These are phyloP conservation scores for Paecilomyces niveus DNA, from an alignment of 2,329 filamentous ascomycete genomes.

Conservation along the genomic window DNA sequence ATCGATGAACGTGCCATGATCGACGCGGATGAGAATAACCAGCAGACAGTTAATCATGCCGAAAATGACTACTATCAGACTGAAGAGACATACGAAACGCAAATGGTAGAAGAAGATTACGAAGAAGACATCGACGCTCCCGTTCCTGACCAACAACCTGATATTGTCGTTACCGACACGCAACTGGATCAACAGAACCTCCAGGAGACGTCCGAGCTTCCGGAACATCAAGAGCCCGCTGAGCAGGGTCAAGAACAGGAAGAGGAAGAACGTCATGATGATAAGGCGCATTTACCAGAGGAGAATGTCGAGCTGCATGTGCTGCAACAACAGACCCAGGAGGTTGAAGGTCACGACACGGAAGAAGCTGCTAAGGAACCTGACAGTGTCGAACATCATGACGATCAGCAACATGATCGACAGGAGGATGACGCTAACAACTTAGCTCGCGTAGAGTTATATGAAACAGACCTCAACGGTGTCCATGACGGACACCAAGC, in stretches of 20 bases:
- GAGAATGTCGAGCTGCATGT: not conserved
- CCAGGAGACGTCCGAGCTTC: not conserved
- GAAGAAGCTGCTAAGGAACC: not conserved
- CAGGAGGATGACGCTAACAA: conserved; percentile 14
- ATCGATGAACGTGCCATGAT: conserved; percentile 32
- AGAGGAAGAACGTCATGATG: not conserved
- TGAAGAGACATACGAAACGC: conserved; percentile 28
- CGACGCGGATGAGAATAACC: conserved; percentile 25
- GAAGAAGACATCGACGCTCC: conserved; percentile 27
- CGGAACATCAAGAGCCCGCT: not conserved
- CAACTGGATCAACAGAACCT: not conserved
- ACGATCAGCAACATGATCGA: conserved; percentile 3
- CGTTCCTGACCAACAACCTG: conserved; percentile 14
- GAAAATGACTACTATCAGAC: conserved; percentile 21
- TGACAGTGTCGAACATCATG: not conserved
- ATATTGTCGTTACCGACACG: conserved; percentile 2
- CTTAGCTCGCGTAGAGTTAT: conserved; percentile 8
- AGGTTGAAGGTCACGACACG: conserved; percentile 4
- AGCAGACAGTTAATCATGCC: conserved; percentile 18
- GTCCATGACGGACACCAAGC: conserved; percentile 5
- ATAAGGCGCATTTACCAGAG: not conserved
- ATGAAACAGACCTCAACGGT: not conserved
- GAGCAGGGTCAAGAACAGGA: conserved; percentile 3
- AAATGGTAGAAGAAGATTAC: conserved; percentile 34
- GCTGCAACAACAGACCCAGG: conserved; percentile 1